Conservation (phyloP, 371 early-diverging fungal species). For the Batrachochytrium dendrobatidis region DNA sequence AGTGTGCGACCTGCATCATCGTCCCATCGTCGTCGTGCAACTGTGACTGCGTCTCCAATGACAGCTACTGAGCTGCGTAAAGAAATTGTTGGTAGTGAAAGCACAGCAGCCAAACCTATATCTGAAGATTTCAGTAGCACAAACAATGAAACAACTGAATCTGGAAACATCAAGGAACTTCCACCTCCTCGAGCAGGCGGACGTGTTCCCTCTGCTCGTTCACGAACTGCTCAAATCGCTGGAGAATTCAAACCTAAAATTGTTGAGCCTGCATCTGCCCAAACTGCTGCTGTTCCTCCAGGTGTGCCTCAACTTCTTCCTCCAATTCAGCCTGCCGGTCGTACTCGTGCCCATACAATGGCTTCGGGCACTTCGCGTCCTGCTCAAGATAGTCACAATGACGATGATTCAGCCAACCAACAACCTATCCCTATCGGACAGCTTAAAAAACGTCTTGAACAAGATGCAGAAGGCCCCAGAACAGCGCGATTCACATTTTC, state of each 20-base stretch:
- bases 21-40: constrained; percentile 16
- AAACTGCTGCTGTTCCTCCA: constrained; percentile 14
- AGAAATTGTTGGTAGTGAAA: constrained; percentile 14
- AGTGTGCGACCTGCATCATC: neutral
- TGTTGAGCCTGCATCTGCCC: constrained; percentile 1
- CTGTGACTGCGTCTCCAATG: constrained; percentile 24
- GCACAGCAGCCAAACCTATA: neutral
- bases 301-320: constrained; percentile 11
- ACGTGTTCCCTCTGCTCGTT: constrained; percentile 9
- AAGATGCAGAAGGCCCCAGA: constrained; percentile 27
- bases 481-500: constrained; percentile 45
- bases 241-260: constrained; percentile 9
- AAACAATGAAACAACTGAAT: neutral
- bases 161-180: neutral
- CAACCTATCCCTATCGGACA: constrained; percentile 17
- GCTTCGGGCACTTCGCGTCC: constrained; percentile 5
- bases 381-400: constrained; percentile 1
- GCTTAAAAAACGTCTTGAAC: constrained; percentile 17
- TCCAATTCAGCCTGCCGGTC: constrained; percentile 10
- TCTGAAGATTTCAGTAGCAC: no score
- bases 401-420: neutral
- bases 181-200: constrained; percentile 9
- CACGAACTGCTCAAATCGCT: constrained; percentile 4
- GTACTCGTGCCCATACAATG: constrained; percentile 2
- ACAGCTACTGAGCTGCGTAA: constrained; percentile 22